Evolutionary conservation across 176 grass and related monocot genomes (phyloP).

Genomic region (Urochloa ruziziensis): DNA sequence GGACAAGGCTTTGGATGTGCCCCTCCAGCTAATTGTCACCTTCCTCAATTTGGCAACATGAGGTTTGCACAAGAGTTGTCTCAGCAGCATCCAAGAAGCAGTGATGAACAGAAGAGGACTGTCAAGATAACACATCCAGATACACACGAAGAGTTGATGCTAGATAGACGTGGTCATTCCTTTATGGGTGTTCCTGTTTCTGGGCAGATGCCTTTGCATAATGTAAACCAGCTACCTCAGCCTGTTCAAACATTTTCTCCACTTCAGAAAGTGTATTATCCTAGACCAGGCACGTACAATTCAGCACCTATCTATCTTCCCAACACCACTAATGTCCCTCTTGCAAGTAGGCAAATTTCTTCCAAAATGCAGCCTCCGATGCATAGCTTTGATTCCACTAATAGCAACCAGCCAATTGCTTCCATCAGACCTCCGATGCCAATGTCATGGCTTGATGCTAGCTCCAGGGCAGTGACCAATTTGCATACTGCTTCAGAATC

Average conservation of each 20-base stretch:
- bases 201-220: constrained; percentile 42
- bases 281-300: constrained; percentile 27
- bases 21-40: constrained; percentile 44
- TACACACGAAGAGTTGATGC: constrained; percentile 80
- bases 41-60: constrained; percentile 57
- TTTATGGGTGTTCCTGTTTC: constrained; percentile 31
- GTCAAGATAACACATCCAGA: constrained; percentile 88
- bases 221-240: constrained; percentile 44
- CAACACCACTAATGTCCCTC: constrained; percentile 19
- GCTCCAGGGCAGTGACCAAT: constrained; percentile 2
- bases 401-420: constrained; percentile 38
- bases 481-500: constrained; percentile 31
- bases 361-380: constrained; percentile 40
- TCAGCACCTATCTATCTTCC: constrained; percentile 52
- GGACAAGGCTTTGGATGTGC: constrained; percentile 61
- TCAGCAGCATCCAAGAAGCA: constrained; percentile 50
- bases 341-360: constrained; percentile 52
- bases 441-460: constrained; percentile 25
- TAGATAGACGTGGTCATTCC: constrained; percentile 46
- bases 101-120: constrained; percentile 48
- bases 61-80: constrained; percentile 38
- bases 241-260: constrained; percentile 34
- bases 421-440: constrained; percentile 39
- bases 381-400: constrained; percentile 47
- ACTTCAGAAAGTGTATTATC: constrained; percentile 50